Base-by-base conservation (phyloP, 116 monocot genomes). In the Cymodocea nodosa region DNA sequence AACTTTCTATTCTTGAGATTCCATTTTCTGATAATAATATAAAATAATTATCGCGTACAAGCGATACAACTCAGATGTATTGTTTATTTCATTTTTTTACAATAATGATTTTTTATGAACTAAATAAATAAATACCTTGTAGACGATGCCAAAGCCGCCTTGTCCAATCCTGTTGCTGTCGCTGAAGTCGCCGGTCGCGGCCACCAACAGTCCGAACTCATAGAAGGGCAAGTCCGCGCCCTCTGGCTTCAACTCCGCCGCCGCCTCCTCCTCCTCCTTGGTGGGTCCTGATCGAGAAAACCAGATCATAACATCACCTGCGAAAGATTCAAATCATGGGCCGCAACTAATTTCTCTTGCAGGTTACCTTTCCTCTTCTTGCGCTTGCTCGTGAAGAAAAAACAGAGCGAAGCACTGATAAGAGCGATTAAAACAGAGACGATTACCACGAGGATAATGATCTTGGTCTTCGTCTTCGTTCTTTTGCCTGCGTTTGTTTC, bases 141-240 rank as follows among this genome's bases (percentile, higher is more conserved):
- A 81, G 51, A 81, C 81, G 12, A 35, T 17, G 10, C 77, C 81
- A 53, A 81, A 81, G 15, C 81, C 81, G 23, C 81, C 77, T 52
- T 71, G 61, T 30, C 81, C 81, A 24, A 77, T 66, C 58, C 66
- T 77, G 52, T 81, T 77, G n/a, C 6, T 34, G 25, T 70, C 73
- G 25, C 70, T 62, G 52, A 77, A 81, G 16, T 77, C 70, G 35
- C 16, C 40, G 15, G 81, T 77, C 10, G 81, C 81, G 17, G 59
- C 49, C 55, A 59, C 67, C 24, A 79, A 59, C 8, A 36, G 23
- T 17, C 13, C 1, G 5, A 74, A 65, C 30, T 73, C 53, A 52
- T 70, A 59, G 17, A 70, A 51, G 14, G 71, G 62, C 71, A 36
- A 34, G 2, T 61, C 62, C 36, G 51, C 10, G 6, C 40, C 10